Base-by-base conservation (phyloP, 129 eudicot genomes). In the Saussurea involucrata region DNA sequence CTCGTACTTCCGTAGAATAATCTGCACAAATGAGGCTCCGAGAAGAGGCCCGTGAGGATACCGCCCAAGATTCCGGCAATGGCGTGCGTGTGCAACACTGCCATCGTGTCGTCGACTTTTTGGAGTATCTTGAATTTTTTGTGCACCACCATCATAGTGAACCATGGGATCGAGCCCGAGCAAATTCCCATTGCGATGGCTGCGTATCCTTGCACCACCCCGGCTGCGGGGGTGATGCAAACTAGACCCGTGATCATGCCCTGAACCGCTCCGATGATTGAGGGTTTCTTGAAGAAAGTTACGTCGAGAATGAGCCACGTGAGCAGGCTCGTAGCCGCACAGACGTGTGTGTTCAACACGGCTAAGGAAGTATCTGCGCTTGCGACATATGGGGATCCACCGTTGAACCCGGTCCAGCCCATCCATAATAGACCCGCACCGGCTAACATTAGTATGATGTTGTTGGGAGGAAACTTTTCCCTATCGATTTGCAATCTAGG, bases 351-450 rank as follows among this genome's bases (percentile, higher is more conserved):
- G 80, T 88, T 88, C 9, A 88, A 32, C 27, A 81, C 80, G 12
- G 93, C 90, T 21, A 88, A 72, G 21, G 93, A 78, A 22, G 93
- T 81, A 8, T 73, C 83, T 5, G 58, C 66, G 79, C 85, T 85
- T 12, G 93, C 90, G 1, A 67, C 85, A 27, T 83, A 88, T 0
- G 93, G 93, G 22, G 86, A 86, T 5, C 93, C 93, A 18, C 93
- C 93, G 15, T 88, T 88, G 88, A 88, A 85, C 71, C 93, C 93
- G 15, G 86, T 83, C 93, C 93, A 88, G 15, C 93, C 93, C 83
- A 88, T 83, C 93, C 93, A 88, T 37, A 88, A 73, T 58, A 88
- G 73, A 27, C 92, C 92, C 0, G 90, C 92, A 46, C 92, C 92
- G 13, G 88, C 86, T 34, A 88, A 70, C 88, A 86, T 86, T 83